Percentiles rank a stretch among this genome's conserved stretches.
phyloP scores from a whole-genome alignment of 2,329 filamentous ascomycete genomes.

The Colletotrichum liriopes region DNA sequence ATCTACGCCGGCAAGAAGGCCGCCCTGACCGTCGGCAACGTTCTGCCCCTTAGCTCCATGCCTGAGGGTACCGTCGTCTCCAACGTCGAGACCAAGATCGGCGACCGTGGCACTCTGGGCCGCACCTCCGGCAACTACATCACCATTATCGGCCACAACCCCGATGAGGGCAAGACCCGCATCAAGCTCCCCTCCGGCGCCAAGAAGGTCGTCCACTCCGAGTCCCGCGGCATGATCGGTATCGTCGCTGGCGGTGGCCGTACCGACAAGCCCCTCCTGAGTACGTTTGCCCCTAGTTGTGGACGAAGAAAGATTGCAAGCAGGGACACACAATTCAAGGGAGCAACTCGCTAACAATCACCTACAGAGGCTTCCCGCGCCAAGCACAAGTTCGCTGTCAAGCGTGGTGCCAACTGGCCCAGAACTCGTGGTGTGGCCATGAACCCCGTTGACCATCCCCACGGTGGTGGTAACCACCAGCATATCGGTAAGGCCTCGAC shows the following conservation, averaged over 20 bases:
- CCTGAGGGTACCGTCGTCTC: constrained; percentile 99
- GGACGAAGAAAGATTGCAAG: background rate
- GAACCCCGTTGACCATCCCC: constrained; percentile 99
- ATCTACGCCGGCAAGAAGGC: constrained; percentile 99
- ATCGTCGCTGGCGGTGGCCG: constrained; percentile 99
- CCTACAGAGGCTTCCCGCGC: constrained; percentile 93
- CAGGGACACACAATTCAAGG: background rate
- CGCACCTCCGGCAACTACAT: constrained; percentile 99
- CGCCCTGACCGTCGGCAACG: constrained; percentile 95
- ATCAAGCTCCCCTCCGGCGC: constrained; percentile 99
- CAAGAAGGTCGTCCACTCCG: constrained; percentile 98
- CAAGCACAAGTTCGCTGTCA: constrained; percentile 99
- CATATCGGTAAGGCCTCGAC: constrained; percentile 99
- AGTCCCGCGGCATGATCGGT: constrained; percentile 97
- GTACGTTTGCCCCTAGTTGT: constrained; percentile 64
- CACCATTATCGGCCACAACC: constrained; percentile 97
- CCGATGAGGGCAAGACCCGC: constrained; percentile 99
- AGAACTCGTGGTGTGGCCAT: constrained; percentile 99
- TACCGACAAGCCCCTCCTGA: constrained; percentile 99
- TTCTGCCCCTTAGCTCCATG: constrained; percentile 93
- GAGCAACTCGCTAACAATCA: constrained; percentile 56
- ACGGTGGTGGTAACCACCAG: constrained; percentile 99
- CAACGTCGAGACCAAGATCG: constrained; percentile 99
- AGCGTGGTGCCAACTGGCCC: constrained; percentile 94
- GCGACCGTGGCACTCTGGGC: constrained; percentile 96